phyloP scores from a whole-genome alignment of 2,329 filamentous ascomycete genomes.

The Scedosporium aurantiacum region DNA sequence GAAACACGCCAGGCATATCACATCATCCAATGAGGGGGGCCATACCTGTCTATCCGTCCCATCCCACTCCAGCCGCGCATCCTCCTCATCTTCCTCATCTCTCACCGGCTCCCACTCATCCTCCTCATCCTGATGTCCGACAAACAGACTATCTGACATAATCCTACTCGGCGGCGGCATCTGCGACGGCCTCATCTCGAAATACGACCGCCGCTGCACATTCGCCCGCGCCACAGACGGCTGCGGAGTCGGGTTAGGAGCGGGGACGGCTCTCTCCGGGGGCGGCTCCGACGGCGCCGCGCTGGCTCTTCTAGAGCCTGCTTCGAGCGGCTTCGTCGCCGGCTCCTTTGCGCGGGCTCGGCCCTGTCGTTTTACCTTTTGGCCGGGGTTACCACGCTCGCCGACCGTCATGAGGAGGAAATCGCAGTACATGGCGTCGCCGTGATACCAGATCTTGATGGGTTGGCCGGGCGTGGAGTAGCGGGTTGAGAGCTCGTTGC shows the following conservation, averaged over 20 bases:
- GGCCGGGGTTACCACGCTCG: slow-evolving; percentile 41
- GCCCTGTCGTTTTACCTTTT: slow-evolving; percentile 31
- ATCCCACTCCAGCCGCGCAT: slow-evolving; percentile 65
- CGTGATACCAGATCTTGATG: slow-evolving; percentile 60
- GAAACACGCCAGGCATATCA: background rate
- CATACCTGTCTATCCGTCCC: slow-evolving; percentile 52
- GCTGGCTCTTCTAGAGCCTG: slow-evolving; percentile 33
- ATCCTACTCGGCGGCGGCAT: slow-evolving; percentile 45
- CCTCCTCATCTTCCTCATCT: slow-evolving; percentile 51
- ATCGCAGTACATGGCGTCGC: slow-evolving; percentile 59
- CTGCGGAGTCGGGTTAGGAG: slow-evolving; percentile 10
- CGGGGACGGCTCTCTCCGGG: slow-evolving; percentile 12
- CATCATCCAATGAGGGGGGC: slow-evolving; percentile 8
- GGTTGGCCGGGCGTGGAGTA: slow-evolving; percentile 64
- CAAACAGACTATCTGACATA: slow-evolving; percentile 56
- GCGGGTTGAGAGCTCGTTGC: slow-evolving; percentile 52
- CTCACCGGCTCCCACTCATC: slow-evolving; percentile 59
- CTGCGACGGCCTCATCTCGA: slow-evolving; percentile 42
- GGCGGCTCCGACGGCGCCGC: slow-evolving; percentile 24
- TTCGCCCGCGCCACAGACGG: slow-evolving; percentile 16
- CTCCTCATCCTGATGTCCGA: slow-evolving; percentile 49
- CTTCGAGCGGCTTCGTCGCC: slow-evolving; percentile 32
- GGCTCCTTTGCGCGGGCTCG: slow-evolving; percentile 12
- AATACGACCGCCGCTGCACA: slow-evolving; percentile 13
- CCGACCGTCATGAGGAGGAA: slow-evolving; percentile 78